Base-by-base conservation (phyloP, 1,284 basidiomycete genomes). In the Ustilago loliicola region DNA sequence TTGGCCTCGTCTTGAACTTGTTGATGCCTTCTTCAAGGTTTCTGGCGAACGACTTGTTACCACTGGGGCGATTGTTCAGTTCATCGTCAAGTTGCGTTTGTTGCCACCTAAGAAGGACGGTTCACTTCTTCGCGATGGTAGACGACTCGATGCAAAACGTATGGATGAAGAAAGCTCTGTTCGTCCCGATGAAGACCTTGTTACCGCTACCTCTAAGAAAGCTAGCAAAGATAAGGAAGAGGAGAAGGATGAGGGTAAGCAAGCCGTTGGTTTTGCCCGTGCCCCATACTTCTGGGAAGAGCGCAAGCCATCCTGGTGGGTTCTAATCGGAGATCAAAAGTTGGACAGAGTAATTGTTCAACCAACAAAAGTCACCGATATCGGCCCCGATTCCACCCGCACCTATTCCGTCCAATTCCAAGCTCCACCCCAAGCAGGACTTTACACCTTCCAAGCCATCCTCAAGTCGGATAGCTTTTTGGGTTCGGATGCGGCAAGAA, bases 381-480 rank as follows among this genome's bases (percentile, higher is more conserved):
- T 89, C n/a, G 88, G 90, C 17, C 76, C 86, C 0, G 89, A 91
- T 36, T 90, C 93, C 82, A 92, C 93, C 80, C 91, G 95, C 62
- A 90, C 92, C 36, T 96, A 94, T 89, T 93, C 93, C 85, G 88
- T 98, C 50, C 94, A 95, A 83, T 98, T 99, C 90, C 95, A 98
- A 87, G 96, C 95, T 0, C 97, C 97, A 1, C 93, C 92, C 15
- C 91, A 91, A 62, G 90, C 92, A 1, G 95, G 94, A 17, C 83
- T 93, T 59, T 96, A 96, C 87, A 93, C 93, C 7, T 98, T 98
- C 91, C 93, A 93, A 80, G 90, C 94, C 0, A 91, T 93, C 80
- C 87, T 97, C 59, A 88, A 93, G 77, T 94, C 92, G 85, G 96
- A 98, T 87, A 94, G 94, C 0, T 94, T 93, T 85, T 36, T 97